Evolutionary conservation across 345 rosid genomes (phyloP).

Genomic region (Punica granatum): DNA sequence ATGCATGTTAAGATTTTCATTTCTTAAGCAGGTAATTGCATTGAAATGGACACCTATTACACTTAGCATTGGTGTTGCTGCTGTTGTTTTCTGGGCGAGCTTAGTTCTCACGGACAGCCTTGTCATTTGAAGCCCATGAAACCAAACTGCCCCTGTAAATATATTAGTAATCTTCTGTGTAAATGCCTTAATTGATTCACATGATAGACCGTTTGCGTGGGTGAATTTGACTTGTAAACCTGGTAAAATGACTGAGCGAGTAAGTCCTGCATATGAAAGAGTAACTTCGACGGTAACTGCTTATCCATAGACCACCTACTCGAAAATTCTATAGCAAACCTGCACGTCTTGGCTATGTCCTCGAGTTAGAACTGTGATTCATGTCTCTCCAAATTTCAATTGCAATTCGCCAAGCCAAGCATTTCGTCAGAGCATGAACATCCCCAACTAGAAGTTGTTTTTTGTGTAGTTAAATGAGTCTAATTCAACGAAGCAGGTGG

Average conservation of each 20-base stretch:
- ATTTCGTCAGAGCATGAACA: not conserved
- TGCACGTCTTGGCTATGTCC: not conserved
- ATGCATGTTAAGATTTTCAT: not conserved
- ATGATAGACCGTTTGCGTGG: no score
- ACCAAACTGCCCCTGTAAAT: not conserved
- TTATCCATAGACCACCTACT: no score
- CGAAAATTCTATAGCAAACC: not conserved
- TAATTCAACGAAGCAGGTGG: not conserved
- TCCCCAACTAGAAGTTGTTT: not conserved
- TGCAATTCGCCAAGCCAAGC: not conserved
- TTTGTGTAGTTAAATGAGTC: not conserved
- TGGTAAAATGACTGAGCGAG: no score
- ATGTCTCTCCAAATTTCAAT: not conserved
- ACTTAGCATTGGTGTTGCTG: constrained; percentile 21
- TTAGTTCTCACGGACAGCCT: constrained; percentile 29
- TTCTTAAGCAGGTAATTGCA: constrained; percentile 33
- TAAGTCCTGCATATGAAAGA: no score
- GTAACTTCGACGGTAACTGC: no score
- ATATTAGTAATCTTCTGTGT: not conserved
- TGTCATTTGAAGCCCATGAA: constrained; percentile 19
- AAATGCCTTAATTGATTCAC: not conserved
- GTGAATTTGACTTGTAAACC: not conserved
- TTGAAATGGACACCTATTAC: constrained; percentile 55
- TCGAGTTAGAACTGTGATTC: not conserved
- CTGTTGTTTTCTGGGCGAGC: constrained; percentile 35